Evolutionary conservation across 352 stramenopile species (phyloP), one percentile per base, ranked within the genome.

Genomic region (Globisporangium canariense): DNA sequence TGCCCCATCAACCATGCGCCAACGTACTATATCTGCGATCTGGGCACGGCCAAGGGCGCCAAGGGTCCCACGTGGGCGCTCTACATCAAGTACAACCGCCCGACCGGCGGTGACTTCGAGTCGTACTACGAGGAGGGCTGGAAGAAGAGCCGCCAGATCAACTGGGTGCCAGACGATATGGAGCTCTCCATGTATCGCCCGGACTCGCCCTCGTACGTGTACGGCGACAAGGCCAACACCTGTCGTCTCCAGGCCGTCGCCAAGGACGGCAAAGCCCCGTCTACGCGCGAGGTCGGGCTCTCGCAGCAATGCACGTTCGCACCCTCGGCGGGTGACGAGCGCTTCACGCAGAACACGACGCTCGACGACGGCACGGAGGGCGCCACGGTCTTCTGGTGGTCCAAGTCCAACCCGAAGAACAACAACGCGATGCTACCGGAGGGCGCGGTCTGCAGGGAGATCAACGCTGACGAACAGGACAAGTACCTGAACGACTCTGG

Each of bases 391-490:
- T 91, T 73, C 71, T 88, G 71, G 79, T 77, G 70, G 49, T 84
- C 68, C 22, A 78, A 68, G 58, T 76, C 67, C 47, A 89, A 81
- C 56, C 71, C 78, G 34, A 69, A 71, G 58, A 91, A 91, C 70
- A 91, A 88, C 75, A 91, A 91, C 54, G 79, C 78, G 18, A 83
- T 78, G 69, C 69, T 89, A 64, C 82, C 82, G 4, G 69, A 86
- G 60, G 80, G 77, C 8, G 82, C 78, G 10, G 68, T 65, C 36
- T 91, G 79, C 69, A 64, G 4, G 2, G 22, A 36, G 0, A 72
- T 84, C 5, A 67, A 74, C 25, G 32, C 61, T 4, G 71, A 55
- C 1, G 61, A 67, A 0, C 66, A 77, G 50, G 67, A 58, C 13
- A 51, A 62, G n/a, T 89, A 79, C 60, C 53, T 51, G 7, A 61